Evolutionary conservation across 148 eudicot genomes (phyloP).

Genomic region (Nepenthes gracilis): DNA sequence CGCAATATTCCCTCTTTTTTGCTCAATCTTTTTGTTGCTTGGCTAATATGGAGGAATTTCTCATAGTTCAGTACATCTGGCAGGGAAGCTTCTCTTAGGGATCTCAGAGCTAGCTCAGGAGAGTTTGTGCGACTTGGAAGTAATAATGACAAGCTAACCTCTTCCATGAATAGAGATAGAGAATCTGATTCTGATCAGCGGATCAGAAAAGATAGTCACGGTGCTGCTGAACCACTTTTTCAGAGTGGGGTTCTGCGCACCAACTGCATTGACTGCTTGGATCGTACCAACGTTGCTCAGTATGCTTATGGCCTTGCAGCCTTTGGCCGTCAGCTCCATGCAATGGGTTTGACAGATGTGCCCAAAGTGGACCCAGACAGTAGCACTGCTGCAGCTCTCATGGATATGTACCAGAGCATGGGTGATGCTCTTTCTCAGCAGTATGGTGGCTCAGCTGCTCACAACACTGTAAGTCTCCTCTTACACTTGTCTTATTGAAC

Average conservation of each 20-base stretch:
- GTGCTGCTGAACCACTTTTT: slow-evolving; percentile 38
- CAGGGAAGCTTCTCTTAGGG: slow-evolving; percentile 68
- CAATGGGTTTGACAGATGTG: slow-evolving; percentile 73
- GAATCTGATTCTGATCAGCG: slow-evolving; percentile 32
- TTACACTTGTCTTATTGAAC: neutral
- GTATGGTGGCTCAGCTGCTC: slow-evolving; percentile 99
- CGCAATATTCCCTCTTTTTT: neutral
- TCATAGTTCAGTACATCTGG: slow-evolving; percentile 11
- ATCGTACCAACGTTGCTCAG: slow-evolving; percentile 98
- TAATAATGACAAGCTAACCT: slow-evolving; percentile 31
- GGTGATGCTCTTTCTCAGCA: slow-evolving; percentile 99
- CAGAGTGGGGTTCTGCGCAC: slow-evolving; percentile 94
- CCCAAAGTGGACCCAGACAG: slow-evolving; percentile 89
- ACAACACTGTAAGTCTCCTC: slow-evolving; percentile 59
- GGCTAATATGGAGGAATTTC: neutral
- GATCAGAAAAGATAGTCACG: slow-evolving; percentile 23
- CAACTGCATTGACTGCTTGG: slow-evolving; percentile 95
- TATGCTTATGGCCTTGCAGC: slow-evolving; percentile 96
- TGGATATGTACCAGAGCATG: slow-evolving; percentile 98
- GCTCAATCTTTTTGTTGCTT: neutral
- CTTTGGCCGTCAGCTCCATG: slow-evolving; percentile 87
- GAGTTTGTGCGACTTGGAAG: slow-evolving; percentile 55
- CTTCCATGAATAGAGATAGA: slow-evolving; percentile 35
- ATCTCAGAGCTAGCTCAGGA: slow-evolving; percentile 52
- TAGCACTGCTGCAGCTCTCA: slow-evolving; percentile 81